Evolutionary conservation across 202 grass and related monocot species (phyloP), one percentile per base, ranked within the genome.

Genomic region (Musa balbisiana): DNA sequence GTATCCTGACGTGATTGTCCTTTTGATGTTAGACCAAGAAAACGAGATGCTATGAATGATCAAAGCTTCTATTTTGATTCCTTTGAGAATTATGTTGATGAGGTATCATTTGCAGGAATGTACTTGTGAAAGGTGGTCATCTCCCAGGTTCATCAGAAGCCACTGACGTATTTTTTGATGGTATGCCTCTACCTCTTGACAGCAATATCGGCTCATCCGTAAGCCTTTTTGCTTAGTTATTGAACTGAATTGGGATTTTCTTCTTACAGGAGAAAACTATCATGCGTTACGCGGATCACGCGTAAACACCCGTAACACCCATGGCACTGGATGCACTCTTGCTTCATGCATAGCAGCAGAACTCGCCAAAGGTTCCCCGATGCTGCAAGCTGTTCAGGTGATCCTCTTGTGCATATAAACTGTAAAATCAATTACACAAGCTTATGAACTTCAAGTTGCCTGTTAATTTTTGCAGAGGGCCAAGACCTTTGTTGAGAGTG

Each of bases 301-400:
- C 65, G 74, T 98, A 82, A 85, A 85, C 76, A 94, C 91, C 51
- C 81, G 14, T 60, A 98, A 93, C 56, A 92, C 94, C 51, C 91
- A 98, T 73, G 94, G 94, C 82, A 98, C 94, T 23, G 94, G 94
- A 67, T 98, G 94, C 88, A 98, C 94, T 83, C 80, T 98, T 73
- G 91, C 94, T 67, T 98, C 91, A 65, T 94, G 85, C 74, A 88
- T 98, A 73, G 88, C 94, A 50, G 83, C 94, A 49, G 90, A 87
- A 86, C 85, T 98, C 86, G 88, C 94, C 55, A 98, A 97, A 87
- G 90, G 94, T 76, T 75, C 80, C 58, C 58, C 78, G 60, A 93
- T 97, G 86, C 67, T 93, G 49, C 81, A 86, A 75, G 88, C 90
- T 89, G 84, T 93, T 83, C 71, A 86, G 90, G 93, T 88, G 52